Evolutionary conservation across 2,329 filamentous ascomycete species (phyloP), one percentile per base, ranked within the genome.

Genomic region (Fusarium sterilihyphosum): DNA sequence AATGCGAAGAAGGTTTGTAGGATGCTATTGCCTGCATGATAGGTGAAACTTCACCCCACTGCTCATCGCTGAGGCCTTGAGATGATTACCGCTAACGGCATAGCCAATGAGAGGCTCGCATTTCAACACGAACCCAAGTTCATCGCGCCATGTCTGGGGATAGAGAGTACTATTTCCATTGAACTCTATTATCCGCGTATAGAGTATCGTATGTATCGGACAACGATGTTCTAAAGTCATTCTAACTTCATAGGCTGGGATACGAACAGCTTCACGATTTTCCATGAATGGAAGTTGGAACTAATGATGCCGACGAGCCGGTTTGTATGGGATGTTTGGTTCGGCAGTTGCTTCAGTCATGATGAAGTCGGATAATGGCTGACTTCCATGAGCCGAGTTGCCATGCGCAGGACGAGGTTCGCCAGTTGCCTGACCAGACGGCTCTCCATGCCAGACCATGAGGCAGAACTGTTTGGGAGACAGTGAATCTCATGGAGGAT

Each of bases 261-360:
- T 17, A 6, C 11, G 17, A 14, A 33, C 6, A 6, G 9, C 17
- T 35, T 46, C 40, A 58, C 22, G 29, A 41, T 41, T 41, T 41
- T 41, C 38, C 13, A 8, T 41, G 20, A 22, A 8, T 11, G n/a
- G 24, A 18, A 37, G 10, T 24, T 37, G 18, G n/a, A 37, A 9
- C 20, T 24, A 12, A 3, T 14, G 26, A 18, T 61, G 47, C 59
- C 59, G 59, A 29, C 26, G 8, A 54, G n/a, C 59, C 59, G 37
- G 4, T 18, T 3, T 4, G 8, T 18, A 5, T 4, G 8, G 4
- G 17, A 24, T 14, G 3, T 35, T 5, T 4, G 8, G 12, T n/a
- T 56, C 47, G 59, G 59, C 47, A 61, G 11, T 61, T 61, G 29
- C n/a, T 54, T 31, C 14, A 52, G 22, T 35, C 6, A 7, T 41